Evolutionary conservation across 495 filamentous ascomycete species (phyloP), one percentile per base, ranked within the genome.

Genomic region (Talaromyces trachyspermus): DNA sequence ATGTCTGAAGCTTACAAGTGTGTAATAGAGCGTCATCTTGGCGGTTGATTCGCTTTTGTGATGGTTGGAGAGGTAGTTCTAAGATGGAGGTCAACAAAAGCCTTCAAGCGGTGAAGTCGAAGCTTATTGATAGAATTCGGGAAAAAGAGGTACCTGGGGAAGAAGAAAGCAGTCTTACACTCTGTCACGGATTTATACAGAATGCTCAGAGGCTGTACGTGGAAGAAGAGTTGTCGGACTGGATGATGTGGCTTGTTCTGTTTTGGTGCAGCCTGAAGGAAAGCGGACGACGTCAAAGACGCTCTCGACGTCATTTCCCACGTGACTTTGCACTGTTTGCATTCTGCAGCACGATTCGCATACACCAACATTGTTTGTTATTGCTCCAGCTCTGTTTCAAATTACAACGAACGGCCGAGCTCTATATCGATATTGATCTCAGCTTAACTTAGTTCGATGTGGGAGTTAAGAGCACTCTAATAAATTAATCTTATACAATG

Each of bases 1-100:
- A 11, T n/a, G n/a, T n/a, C n/a, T n/a, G n/a, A 43, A 38, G 80
- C 88, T 62, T 86, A 96, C 92, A 47, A 98, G 79, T 57, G 80
- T 89, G 78, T 95, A 98, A 76, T 98, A 98, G 65, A 98, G 89
- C 69, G 94, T 98, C 92, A 98, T 98, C 50, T 66, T 84, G 78
- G 54, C 60, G 55, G 54, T 37, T 36, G 44, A 20, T 40, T 2
- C 12, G 19, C n/a, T 20, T 40, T 6, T n/a, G n/a, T n/a, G n/a
- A n/a, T 30, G 18, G 15, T 22, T 9, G 32, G 14, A 18, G 17
- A 26, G 29, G 18, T 46, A 17, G n/a, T 8, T 15, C 27, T 36
- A 18, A 22, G 25, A 8, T 15, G 37, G 22, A 24, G 14, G 30
- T 46, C 44, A 46, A 37, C 30, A 36, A 46, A 45, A 42, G 39